Evolutionary conservation across 495 filamentous ascomycete genomes (phyloP).

Genomic region (Podospora australis): DNA sequence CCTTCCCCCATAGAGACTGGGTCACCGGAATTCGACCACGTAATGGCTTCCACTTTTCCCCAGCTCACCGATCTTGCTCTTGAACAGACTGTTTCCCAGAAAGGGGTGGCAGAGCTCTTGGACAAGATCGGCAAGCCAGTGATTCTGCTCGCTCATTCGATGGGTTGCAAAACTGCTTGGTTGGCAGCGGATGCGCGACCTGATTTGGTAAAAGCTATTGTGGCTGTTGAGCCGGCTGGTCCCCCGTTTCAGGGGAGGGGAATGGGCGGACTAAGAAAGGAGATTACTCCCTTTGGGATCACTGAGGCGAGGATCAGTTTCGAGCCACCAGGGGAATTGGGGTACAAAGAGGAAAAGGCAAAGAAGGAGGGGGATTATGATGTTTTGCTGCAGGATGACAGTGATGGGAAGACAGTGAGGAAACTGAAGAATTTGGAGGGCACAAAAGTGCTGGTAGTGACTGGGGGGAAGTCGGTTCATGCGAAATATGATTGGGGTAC

Average conservation of each 20-base stretch:
- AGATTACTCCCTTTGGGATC: constrained; percentile 35
- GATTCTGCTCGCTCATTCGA: constrained; percentile 46
- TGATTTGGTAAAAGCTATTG: constrained; percentile 38
- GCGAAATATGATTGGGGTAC: constrained; percentile 52
- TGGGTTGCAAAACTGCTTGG: constrained; percentile 44
- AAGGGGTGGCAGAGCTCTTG: constrained; percentile 42
- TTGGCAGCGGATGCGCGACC: constrained; percentile 42
- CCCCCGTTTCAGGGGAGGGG: constrained; percentile 42
- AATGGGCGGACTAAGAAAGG: constrained; percentile 16
- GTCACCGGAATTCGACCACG: constrained; percentile 45
- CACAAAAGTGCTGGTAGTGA: constrained; percentile 42
- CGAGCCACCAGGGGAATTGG: constrained; percentile 28
- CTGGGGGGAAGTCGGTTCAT: constrained; percentile 49
- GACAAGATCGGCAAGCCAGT: constrained; percentile 41
- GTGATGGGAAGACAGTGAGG: constrained; percentile 8
- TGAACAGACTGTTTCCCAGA: constrained; percentile 39
- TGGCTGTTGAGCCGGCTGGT: constrained; percentile 48
- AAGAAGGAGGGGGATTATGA: constrained; percentile 3
- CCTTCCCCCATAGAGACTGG: constrained; percentile 39
- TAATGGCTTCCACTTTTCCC: constrained; percentile 43
- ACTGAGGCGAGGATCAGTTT: constrained; percentile 45
- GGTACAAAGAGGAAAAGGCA: not conserved
- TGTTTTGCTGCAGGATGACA: constrained; percentile 9
- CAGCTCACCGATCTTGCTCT: constrained; percentile 29
- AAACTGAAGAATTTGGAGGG: constrained; percentile 18